Percentiles rank a stretch among this genome's conserved stretches.
Evolutionary conservation across 441 rosid species (phyloP).

Genomic region (Macaranga tanarius): DNA sequence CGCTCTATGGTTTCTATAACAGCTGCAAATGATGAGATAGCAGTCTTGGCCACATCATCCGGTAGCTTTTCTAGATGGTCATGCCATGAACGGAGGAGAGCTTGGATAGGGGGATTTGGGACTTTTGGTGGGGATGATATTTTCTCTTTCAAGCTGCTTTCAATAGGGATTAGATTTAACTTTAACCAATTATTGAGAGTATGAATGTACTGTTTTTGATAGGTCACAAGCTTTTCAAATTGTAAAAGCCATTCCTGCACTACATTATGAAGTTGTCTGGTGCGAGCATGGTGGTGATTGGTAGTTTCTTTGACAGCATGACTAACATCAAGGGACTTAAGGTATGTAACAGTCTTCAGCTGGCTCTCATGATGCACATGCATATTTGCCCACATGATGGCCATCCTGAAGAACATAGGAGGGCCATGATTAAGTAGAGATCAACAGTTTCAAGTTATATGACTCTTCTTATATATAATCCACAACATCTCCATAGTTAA

Average conservation of each 20-base stretch:
- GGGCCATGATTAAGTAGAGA: not conserved
- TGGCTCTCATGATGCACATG: slow-evolving; percentile 60
- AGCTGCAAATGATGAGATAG: slow-evolving; percentile 59
- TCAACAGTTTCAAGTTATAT: not conserved
- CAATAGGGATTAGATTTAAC: slow-evolving; percentile 81
- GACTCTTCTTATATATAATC: not conserved
- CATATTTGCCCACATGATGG: slow-evolving; percentile 81
- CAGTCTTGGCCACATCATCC: slow-evolving; percentile 67
- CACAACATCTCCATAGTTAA: too few species aligned
- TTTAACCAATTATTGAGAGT: slow-evolving; percentile 66
- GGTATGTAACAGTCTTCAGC: slow-evolving; percentile 39
- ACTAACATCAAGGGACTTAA: slow-evolving; percentile 48
- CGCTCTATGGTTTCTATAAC: slow-evolving; percentile 55
- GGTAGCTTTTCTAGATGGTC: slow-evolving; percentile 62
- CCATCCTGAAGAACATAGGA: slow-evolving; percentile 59
- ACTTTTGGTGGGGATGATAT: slow-evolving; percentile 81
- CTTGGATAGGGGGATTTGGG: slow-evolving; percentile 62
- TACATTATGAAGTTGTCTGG: slow-evolving; percentile 62
- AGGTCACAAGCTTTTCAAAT: slow-evolving; percentile 56
- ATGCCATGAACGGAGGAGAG: slow-evolving; percentile 65
- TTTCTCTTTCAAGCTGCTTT: slow-evolving; percentile 85
- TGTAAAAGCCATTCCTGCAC: slow-evolving; percentile 78
- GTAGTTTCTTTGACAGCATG: slow-evolving; percentile 68
- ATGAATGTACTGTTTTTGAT: slow-evolving; percentile 66
- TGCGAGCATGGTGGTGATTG: slow-evolving; percentile 70